Evolutionary conservation across 371 early-diverging fungal genomes (phyloP).

Genomic region (Nematocida major): DNA sequence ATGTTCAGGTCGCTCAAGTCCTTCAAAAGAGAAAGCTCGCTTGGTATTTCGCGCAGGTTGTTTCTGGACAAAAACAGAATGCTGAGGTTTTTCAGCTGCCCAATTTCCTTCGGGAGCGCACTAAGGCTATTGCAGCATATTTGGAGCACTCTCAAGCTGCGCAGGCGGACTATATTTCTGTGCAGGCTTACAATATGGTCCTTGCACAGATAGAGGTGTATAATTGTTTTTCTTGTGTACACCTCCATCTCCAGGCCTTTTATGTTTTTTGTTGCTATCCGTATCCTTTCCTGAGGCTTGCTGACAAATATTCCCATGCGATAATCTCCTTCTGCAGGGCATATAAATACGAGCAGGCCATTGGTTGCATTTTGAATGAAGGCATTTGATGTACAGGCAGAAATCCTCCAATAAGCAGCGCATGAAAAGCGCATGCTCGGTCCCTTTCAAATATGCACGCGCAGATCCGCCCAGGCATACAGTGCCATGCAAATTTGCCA

Average conservation of each 20-base stretch:
- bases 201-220: conserved; percentile 60
- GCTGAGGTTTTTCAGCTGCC: conserved; percentile 51
- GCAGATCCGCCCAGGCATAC: too few species aligned
- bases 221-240: background rate
- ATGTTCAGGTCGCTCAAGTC: conserved; percentile 71
- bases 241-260: background rate
- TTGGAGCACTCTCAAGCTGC: conserved; percentile 52
- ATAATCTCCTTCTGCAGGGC: background rate
- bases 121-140: conserved; percentile 63
- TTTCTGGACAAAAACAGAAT: conserved; percentile 62
- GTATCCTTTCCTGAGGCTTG: background rate
- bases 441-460: too few species aligned
- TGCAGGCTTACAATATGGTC: conserved; percentile 50
- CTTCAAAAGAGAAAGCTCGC: conserved; percentile 68
- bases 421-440: too few species aligned
- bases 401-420: too few species aligned
- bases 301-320: background rate
- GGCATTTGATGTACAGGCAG: background rate
- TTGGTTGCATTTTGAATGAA: background rate
- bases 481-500: too few species aligned
- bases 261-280: background rate
- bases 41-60: conserved; percentile 66
- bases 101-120: conserved; percentile 59
- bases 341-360: background rate
- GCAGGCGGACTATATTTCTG: conserved; percentile 41